These are phyloP conservation scores for Taxawa tesnikishii DNA, from an alignment of 2,329 filamentous ascomycete genomes.

Conservation along the genomic window DNA sequence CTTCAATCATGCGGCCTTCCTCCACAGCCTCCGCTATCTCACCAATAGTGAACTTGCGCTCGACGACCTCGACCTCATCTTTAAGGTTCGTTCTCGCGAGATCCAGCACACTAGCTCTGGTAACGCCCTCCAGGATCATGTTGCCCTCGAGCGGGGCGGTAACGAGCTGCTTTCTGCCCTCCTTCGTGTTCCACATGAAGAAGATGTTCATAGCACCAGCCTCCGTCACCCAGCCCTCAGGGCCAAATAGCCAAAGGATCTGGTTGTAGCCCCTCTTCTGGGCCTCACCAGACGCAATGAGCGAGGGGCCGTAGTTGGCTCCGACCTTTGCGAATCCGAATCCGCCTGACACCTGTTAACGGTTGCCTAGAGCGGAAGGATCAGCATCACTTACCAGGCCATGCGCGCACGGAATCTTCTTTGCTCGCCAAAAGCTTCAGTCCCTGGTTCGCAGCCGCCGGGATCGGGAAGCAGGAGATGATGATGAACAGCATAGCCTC, in stretches of 20 bases:
- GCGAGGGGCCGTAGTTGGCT: conserved; percentile 80
- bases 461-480: conserved; percentile 34
- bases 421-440: conserved; percentile 66
- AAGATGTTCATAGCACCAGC: conserved; percentile 92
- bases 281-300: conserved; percentile 69
- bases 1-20: conserved; percentile 46
- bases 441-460: conserved; percentile 5
- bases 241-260: conserved; percentile 85
- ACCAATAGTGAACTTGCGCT: conserved; percentile 10
- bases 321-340: conserved; percentile 89
- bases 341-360: too few relatives aligned
- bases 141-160: conserved; percentile 75
- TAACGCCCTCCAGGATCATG: conserved; percentile 80
- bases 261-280: conserved; percentile 65
- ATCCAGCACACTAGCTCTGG: conserved; percentile 67
- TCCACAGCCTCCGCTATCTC: conserved; percentile 8
- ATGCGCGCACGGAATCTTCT: conserved; percentile 77
- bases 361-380: too few relatives aligned
- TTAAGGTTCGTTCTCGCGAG: conserved; percentile 52
- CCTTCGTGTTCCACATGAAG: conserved; percentile 59
- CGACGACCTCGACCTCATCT: conserved; percentile 13
- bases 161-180: conserved; percentile 56
- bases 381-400: too few relatives aligned
- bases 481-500: conserved; percentile 88
- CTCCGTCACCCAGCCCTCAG: conserved; percentile 70